Conservation (phyloP, 352 stramenopile species). For the Elongisporangium anandrum region DNA sequence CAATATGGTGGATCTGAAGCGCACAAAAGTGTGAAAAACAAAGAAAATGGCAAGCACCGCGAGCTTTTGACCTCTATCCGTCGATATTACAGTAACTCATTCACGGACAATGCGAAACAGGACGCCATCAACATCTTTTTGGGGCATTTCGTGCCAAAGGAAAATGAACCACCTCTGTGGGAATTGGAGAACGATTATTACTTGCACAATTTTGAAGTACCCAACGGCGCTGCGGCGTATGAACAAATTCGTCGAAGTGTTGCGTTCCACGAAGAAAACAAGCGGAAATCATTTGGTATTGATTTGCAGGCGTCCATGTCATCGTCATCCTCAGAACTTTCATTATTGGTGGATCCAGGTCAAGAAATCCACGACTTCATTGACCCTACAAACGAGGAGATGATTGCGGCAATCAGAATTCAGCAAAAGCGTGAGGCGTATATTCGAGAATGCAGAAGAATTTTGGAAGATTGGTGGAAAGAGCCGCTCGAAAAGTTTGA, state of each 20-base stretch:
- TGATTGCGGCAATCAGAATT: conserved; percentile 19
- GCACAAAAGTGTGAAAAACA: conserved; percentile 97
- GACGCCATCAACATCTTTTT: conserved; percentile 99
- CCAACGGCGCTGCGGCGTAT: conserved; percentile 53
- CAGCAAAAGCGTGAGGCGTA: conserved; percentile 68
- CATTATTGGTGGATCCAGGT: conserved; percentile 8
- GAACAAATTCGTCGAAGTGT: conserved; percentile 63
- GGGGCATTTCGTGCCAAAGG: conserved; percentile 85
- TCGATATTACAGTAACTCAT: conserved; percentile 99
- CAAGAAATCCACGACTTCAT: conserved; percentile 3
- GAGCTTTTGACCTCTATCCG: conserved; percentile 98
- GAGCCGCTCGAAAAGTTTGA: conserved; percentile 79
- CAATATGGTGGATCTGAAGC: conserved; percentile 99
- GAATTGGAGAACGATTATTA: conserved; percentile 89
- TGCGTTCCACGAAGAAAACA: conserved; percentile 58
- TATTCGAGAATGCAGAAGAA: conserved; percentile 65
- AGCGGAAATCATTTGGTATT: conserved; percentile 35
- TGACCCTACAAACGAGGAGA: conserved; percentile 6
- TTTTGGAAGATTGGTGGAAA: conserved; percentile 87
- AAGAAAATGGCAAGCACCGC: conserved; percentile 92
- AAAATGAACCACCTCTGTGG: conserved; percentile 66
- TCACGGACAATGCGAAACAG: conserved; percentile 98
- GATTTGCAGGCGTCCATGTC: background rate
- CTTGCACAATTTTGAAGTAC: conserved; percentile 88
- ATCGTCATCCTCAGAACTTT: conserved; percentile 3